Evolutionary conservation across 306 rosid species (phyloP).

Genomic region (Pterocarpus macrocarpus): DNA sequence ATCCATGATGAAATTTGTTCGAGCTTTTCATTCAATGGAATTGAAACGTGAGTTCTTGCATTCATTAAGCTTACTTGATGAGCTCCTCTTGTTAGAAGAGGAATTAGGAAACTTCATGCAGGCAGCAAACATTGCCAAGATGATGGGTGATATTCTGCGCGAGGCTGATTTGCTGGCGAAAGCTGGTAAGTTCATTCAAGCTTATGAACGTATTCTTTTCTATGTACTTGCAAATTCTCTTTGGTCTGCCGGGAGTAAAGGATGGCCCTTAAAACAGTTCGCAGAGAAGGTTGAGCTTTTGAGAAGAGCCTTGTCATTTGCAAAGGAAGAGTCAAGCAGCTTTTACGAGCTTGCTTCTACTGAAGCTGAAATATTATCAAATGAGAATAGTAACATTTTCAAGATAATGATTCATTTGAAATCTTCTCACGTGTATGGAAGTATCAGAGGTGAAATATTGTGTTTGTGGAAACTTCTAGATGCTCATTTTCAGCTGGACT

Average conservation of each 20-base stretch:
- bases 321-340: conserved; percentile 48
- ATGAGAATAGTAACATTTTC: conserved; percentile 36
- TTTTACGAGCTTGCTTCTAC: conserved; percentile 53
- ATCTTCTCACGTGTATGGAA: conserved; percentile 51
- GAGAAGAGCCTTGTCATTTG: conserved; percentile 60
- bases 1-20: conserved; percentile 79
- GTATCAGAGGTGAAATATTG: conserved; percentile 62
- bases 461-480: conserved; percentile 70
- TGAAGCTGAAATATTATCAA: conserved; percentile 61
- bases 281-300: conserved; percentile 57
- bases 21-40: conserved; percentile 65
- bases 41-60: conserved; percentile 67
- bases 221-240: conserved; percentile 68
- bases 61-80: conserved; percentile 57
- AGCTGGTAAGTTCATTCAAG: conserved; percentile 62
- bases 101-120: conserved; percentile 72
- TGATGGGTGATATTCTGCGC: conserved; percentile 58
- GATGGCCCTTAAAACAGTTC: conserved; percentile 76
- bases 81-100: conserved; percentile 73
- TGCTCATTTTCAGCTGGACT: conserved; percentile 55
- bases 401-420: conserved; percentile 49
- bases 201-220: conserved; percentile 53
- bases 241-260: conserved; percentile 71
- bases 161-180: conserved; percentile 66
- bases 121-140: conserved; percentile 67